Base-by-base conservation (phyloP, 306 rosid species). In the Castanea crenata region DNA sequence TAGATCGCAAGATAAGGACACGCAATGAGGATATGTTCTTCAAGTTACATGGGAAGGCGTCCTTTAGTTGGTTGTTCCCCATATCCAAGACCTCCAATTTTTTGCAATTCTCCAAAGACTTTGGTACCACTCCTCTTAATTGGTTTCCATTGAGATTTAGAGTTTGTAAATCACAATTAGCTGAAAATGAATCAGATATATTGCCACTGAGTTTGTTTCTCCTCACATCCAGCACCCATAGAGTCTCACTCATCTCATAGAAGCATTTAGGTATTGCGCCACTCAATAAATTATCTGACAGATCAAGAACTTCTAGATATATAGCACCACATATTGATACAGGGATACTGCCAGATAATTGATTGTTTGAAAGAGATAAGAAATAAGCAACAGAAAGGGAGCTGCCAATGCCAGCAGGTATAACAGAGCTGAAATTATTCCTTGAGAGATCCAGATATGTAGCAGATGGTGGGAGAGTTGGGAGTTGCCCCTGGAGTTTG, bases 181-280 rank as follows among this genome's bases (percentile, higher is more conserved):
- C 13, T 2, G 35, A n/a, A 84, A 86, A 89, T 1, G 15, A 6
- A 56, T 78, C 25, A 14, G 82, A 67, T 69, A 86, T 51, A n/a
- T 2, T 0, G 41, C 15, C 71, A 25, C 0, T 2, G 10, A 14
- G 74, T 1, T 5, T 79, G 67, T 70, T 32, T 6, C 23, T 31
- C 0, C 46, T 1, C 3, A 64, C 1, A 64, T 64, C 8, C 14
- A 64, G 0, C 16, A 44, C 14, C 84, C 0, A 4, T 18, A 84
- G 73, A 12, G 21, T 18, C 41, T 11, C 41, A 65, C 29, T 68
- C n/a, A 2, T 5, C 1, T 4, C 0, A 21, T n/a, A 55, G n/a
- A 86, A 34, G 38, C 91, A 90, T 4, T 71, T 31, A 1, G 91
- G 90, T 76, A 88, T 75, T 18, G 0, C n/a, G 41, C 91, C 87